Conservation (phyloP, 192 early-diverging fungal genomes). For the Gorgonomyces haynaldii region DNA sequence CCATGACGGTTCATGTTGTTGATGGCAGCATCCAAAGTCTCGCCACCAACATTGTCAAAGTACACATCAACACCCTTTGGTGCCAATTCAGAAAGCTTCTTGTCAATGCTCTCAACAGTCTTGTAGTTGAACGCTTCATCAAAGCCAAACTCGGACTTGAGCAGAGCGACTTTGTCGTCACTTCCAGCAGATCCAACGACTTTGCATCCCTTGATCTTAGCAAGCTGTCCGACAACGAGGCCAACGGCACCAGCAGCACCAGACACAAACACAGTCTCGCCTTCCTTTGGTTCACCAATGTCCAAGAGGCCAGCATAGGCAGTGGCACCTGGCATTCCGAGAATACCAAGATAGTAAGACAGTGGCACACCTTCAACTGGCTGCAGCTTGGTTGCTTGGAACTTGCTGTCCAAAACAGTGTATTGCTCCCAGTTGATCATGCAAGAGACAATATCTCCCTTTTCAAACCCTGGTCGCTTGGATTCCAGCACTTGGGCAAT, state of each 20-base stretch:
- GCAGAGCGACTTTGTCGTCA: conserved; percentile 68
- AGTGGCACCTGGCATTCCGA: conserved; percentile 75
- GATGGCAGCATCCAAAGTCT: conserved; percentile 63
- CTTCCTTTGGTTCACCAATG: conserved; percentile 59
- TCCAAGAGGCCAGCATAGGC: conserved; percentile 56
- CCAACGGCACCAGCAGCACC: conserved; percentile 73
- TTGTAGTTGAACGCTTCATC: conserved; percentile 94
- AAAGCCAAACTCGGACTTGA: conserved; percentile 54
- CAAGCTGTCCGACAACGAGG: conserved; percentile 71
- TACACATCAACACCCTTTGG: conserved; percentile 82
- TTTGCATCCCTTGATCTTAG: conserved; percentile 57
- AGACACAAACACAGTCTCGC: conserved; percentile 74
- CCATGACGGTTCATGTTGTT: conserved; percentile 48
- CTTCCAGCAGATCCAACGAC: conserved; percentile 77
- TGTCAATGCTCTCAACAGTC: conserved; percentile 35
- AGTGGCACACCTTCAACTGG: conserved; percentile 35
- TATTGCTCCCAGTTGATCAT: conserved; percentile 47
- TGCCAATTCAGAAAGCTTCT: conserved; percentile 44
- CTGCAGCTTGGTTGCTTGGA: conserved; percentile 19
- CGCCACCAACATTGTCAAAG: conserved; percentile 76
- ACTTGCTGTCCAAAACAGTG: conserved; percentile 25
- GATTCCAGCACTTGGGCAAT: conserved; percentile 58
- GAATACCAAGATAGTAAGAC: conserved; percentile 46
- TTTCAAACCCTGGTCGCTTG: conserved; percentile 38
- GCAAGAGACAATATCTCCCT: conserved; percentile 55